Evolutionary conservation across 148 eudicot genomes (phyloP), one percentile per base, ranked within the genome.

Genomic region (Arbutus unedo): DNA sequence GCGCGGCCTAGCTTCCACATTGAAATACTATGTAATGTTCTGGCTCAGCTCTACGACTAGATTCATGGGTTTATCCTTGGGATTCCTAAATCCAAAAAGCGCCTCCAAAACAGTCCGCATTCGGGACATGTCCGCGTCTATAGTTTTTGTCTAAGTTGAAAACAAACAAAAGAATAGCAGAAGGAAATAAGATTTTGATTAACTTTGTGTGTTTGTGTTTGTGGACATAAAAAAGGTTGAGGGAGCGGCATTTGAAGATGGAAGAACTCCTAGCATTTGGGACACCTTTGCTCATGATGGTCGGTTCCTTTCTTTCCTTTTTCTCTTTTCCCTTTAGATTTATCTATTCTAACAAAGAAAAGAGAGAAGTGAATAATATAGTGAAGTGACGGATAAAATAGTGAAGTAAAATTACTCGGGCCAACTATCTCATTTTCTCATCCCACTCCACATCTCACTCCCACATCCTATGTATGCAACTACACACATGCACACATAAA

Each of bases 181-280:
- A 10, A 19, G 45, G 8, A n/a, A 57, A 59, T 0, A 64, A 53
- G 50, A 4, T 78, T 48, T 6, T 8, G 44, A 45, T 60, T 3
- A 48, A 5, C 18, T 8, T 54, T 64, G 14, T 48, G 19, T 45
- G 11, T 53, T 9, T 74, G 6, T 59, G 48, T 71, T 23, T 68
- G 44, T 31, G 21, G 18, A 16, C 2, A 55, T 38, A 13, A 3
- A 70, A 43, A 75, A 89, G 89, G 81, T 83, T 48, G 91, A 89
- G 79, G 91, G 91, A 45, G 91, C 91, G 14, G 85, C 88, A 57
- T 85, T 87, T 41, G 87, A 87, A 79, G 91, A 87, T 82, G 91
- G 89, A 75, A 85, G 89, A 44, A 87, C 85, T 44, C 84, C 85
- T 6, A 85, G 84, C 83, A 87, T 87, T 80, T 89, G 89, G 89